Percentiles rank a stretch among this genome's conserved stretches.
Conservation (phyloP, 306 rosid species). For the Boehmeria nivea region DNA sequence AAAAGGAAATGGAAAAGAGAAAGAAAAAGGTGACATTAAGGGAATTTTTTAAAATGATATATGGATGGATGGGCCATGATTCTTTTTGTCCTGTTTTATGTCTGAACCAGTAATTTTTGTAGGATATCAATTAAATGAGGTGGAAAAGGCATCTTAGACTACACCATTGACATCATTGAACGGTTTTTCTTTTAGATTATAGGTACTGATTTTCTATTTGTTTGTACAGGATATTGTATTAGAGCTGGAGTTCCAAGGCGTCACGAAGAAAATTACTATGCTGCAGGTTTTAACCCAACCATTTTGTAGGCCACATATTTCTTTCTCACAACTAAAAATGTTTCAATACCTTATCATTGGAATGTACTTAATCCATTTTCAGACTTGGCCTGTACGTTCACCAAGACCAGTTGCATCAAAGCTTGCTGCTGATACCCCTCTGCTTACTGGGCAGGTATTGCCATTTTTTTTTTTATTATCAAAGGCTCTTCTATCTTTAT, state of each 20-base stretch:
- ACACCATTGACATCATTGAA: background rate
- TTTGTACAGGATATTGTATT: conserved; percentile 79
- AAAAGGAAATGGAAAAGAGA: too few relatives aligned
- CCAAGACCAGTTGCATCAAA: conserved; percentile 97
- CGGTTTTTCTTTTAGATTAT: background rate
- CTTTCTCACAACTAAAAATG: background rate
- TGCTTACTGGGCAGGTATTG: conserved; percentile 93
- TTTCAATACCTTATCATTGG: conserved; percentile 3
- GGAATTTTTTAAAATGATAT: too few relatives aligned
- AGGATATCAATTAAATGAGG: background rate
- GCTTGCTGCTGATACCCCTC: conserved; percentile 99
- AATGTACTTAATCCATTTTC: conserved; percentile 26
- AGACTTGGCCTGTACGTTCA: conserved; percentile 98
- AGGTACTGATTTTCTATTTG: conserved; percentile 12
- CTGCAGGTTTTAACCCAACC: conserved; percentile 65
- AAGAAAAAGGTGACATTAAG: too few relatives aligned
- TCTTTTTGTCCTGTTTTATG: too few relatives aligned
- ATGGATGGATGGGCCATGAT: too few relatives aligned
- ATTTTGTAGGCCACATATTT: conserved; percentile 15
- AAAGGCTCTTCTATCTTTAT: conserved; percentile 1
- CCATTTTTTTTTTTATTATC: background rate
- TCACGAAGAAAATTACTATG: conserved; percentile 83
- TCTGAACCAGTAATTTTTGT: background rate
- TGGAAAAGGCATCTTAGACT: background rate
- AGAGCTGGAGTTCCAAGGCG: conserved; percentile 99